phyloP scores from a whole-genome alignment of 2,329 filamentous ascomycete genomes.

The Fusarium sterilihyphosum region DNA sequence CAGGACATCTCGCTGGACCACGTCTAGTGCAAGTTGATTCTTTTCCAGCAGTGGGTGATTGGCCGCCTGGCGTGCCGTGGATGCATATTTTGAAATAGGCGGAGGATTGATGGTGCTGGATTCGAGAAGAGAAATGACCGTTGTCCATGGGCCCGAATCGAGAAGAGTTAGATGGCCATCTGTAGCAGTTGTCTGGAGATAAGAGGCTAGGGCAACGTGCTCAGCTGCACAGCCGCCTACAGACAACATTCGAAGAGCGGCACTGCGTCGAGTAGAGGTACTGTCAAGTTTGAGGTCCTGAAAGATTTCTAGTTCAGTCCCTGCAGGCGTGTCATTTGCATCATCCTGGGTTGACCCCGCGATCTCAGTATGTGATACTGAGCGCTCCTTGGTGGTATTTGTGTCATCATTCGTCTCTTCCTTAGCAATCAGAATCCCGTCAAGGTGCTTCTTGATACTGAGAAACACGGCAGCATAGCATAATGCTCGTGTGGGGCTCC shows the following conservation, averaged over 20 bases:
- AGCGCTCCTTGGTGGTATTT: constrained; percentile 5
- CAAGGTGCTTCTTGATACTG: constrained; percentile 49
- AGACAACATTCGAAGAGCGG: constrained; percentile 54
- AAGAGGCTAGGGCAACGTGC: constrained; percentile 64
- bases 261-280: neutral
- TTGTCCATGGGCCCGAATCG: constrained; percentile 83
- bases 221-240: constrained; percentile 70
- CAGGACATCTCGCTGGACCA: constrained; percentile 62
- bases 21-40: constrained; percentile 52
- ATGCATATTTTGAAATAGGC: constrained; percentile 63
- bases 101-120: constrained; percentile 63
- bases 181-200: constrained; percentile 47
- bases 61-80: constrained; percentile 54
- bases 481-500: constrained; percentile 87
- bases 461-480: constrained; percentile 75
- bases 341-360: neutral
- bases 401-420: neutral
- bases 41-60: constrained; percentile 57
- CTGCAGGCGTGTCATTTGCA: neutral
- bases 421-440: constrained; percentile 34
- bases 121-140: constrained; percentile 68
- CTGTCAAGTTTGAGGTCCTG: constrained; percentile 6
- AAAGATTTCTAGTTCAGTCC: constrained; percentile 1
- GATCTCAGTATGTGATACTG: neutral
- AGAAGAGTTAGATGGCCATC: constrained; percentile 68